Conservation (phyloP, 164 flowering plant genomes). For the Aristolochia contorta region DNA sequence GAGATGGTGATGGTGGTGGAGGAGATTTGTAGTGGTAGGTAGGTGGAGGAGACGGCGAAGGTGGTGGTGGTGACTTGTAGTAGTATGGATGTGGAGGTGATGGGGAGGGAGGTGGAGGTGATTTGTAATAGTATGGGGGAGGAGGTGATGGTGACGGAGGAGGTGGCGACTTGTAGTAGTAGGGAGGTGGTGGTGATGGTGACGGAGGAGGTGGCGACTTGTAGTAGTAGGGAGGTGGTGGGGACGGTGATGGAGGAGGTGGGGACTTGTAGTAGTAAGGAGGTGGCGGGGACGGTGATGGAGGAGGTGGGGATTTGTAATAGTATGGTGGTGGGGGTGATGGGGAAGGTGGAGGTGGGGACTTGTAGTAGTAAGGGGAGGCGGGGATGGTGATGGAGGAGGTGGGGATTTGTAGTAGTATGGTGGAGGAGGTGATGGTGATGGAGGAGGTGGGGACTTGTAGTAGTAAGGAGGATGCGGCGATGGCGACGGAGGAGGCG, state of each 20-base stretch:
- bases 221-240: slow-evolving; percentile 3
- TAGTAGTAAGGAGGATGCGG: background rate
- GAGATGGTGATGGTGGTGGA: background rate
- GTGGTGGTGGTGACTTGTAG: slow-evolving; percentile 12
- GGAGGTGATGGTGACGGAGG: background rate
- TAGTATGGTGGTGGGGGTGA: too few relatives aligned
- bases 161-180: slow-evolving; percentile 3
- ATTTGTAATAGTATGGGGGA: background rate
- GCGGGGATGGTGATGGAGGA: too few relatives aligned
- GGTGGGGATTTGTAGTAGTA: slow-evolving; percentile 10
- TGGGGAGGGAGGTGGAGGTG: slow-evolving; percentile 3
- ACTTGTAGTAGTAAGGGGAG: slow-evolving; percentile 8
- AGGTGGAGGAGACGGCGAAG: slow-evolving; percentile 2
- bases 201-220: slow-evolving; percentile 1
- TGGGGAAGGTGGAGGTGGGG: slow-evolving; percentile 36
- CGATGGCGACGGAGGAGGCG: slow-evolving; percentile 17
- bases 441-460: slow-evolving; percentile 5
- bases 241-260: slow-evolving; percentile 18
- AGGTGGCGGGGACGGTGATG: background rate
- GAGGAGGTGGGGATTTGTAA: slow-evolving; percentile 10
- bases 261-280: slow-evolving; percentile 29
- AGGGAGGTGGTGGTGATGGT: background rate
- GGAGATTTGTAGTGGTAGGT: slow-evolving; percentile 6
- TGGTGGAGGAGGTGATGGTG: background rate
- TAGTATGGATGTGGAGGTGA: slow-evolving; percentile 3